Base-by-base conservation (phyloP, 148 eudicot genomes). In the Camellia lanceoleosa region DNA sequence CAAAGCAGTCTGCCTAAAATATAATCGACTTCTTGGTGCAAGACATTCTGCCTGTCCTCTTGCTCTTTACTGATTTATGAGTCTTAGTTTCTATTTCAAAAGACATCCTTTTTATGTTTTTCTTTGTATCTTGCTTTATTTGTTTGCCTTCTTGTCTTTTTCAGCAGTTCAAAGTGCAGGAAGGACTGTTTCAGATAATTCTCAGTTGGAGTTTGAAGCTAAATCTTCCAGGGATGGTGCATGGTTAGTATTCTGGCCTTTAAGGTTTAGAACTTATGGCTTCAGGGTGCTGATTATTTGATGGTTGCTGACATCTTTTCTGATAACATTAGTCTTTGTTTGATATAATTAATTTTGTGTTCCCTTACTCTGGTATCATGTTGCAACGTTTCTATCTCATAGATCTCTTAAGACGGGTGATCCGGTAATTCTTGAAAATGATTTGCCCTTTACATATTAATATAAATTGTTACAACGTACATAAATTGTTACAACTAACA, bases 211-310 rank as follows among this genome's bases (percentile, higher is more conserved):
- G 89, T 97, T 92, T 80, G 99, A 97, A 93, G 99, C 98, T 81
- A 97, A 87, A 89, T 97, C 99, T 80, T 93, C 95, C 11, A 92
- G 98, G n/a, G 99, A 97, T 89, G 99, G 99, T 79, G 99, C 99
- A 81, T 97, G 99, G 99, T 97, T 87, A 79, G 87, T 83, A 71
- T 65, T 78, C 51, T n/a, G n/a, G 41, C 49, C 66, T 12, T 54
- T 49, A 16, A 54, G 41, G 41, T 51, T 76, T 76, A 73, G 47
- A 47, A 62, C 51, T 43, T 41, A n/a, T 15, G 61, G n/a, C 7
- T 7, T 49, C n/a, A n/a, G 52, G 41, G 16, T 70, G 62, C 49
- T 65, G 38, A 73, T 74, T 80, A 46, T 16, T 58, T 38, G 71
- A 12, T 65, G 60, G 43, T 30, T 46, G 80, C 23, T 5, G 30